Percentiles rank a stretch among this genome's conserved stretches.
phyloP scores from a whole-genome alignment of 1,284 basidiomycete species.

The Erythrobasidium hasegawianum region DNA sequence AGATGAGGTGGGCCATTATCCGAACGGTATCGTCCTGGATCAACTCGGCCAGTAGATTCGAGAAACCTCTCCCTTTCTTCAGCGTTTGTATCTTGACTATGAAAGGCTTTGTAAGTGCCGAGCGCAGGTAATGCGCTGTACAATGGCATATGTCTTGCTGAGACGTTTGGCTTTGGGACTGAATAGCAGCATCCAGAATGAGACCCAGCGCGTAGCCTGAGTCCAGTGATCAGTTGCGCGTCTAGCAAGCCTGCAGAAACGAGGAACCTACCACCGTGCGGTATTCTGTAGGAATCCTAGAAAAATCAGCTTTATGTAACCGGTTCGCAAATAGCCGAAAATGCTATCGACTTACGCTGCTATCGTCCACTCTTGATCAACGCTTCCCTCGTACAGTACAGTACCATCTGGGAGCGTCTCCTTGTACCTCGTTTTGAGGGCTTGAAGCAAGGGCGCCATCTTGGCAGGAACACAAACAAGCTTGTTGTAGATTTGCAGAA shows the following conservation, averaged over 20 bases:
- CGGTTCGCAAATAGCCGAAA: slow-evolving; percentile 1
- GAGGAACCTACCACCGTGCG: slow-evolving; percentile 16
- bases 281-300: slow-evolving; percentile 10
- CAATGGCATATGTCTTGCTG: slow-evolving; percentile 32
- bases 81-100: slow-evolving; percentile 18
- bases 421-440: slow-evolving; percentile 14
- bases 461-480: not conserved
- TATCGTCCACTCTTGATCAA: slow-evolving; percentile 35
- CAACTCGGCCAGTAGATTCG: slow-evolving; percentile 20
- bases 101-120: slow-evolving; percentile 30
- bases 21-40: slow-evolving; percentile 28
- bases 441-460: slow-evolving; percentile 29
- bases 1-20: slow-evolving; percentile 33
- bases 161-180: slow-evolving; percentile 14
- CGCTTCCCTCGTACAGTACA: slow-evolving; percentile 17
- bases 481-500: no score
- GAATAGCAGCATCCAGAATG: slow-evolving; percentile 27
- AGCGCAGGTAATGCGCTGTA: slow-evolving; percentile 31
- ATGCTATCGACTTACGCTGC: slow-evolving; percentile 8
- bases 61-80: slow-evolving; percentile 28
- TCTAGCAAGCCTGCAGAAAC: not conserved
- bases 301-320: not conserved
- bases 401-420: not conserved
- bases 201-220: slow-evolving; percentile 34
- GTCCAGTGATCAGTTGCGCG: no score